These are phyloP conservation scores for Pichia nanzhaoensis DNA, from an alignment of 805 yeast species.

Conservation along the genomic window DNA sequence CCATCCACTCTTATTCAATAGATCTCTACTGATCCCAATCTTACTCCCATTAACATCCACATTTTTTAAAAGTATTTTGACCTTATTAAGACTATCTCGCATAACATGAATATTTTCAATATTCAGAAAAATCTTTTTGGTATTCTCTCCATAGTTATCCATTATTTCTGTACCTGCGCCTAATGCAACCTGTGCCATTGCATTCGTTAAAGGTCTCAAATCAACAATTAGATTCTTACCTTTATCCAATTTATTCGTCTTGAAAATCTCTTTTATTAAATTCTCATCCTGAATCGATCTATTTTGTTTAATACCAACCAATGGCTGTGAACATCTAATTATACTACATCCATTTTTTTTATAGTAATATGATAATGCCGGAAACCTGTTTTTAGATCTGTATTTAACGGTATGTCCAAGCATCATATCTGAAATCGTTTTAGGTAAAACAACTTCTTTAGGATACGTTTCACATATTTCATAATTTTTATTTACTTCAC, in stretches of 20 bases:
- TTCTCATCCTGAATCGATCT: constrained; percentile 90
- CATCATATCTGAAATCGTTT: constrained; percentile 72
- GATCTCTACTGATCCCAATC: constrained; percentile 40
- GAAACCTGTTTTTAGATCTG: constrained; percentile 80
- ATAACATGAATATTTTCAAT: constrained; percentile 94
- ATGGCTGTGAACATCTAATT: constrained; percentile 86
- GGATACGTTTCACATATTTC: constrained; percentile 77
- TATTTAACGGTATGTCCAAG: constrained; percentile 77
- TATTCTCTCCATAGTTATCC: constrained; percentile 65
- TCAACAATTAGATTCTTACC: constrained; percentile 67
- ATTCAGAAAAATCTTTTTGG: constrained; percentile 63
- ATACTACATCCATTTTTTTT: constrained; percentile 66
- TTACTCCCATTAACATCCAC: constrained; percentile 47
- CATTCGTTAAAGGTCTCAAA: constrained; percentile 88
- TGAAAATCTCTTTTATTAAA: constrained; percentile 65
- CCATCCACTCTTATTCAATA: constrained; percentile 71
- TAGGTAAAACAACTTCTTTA: constrained; percentile 57
- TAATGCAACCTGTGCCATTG: constrained; percentile 91
- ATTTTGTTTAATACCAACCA: constrained; percentile 82
- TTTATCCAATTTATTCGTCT: constrained; percentile 39
- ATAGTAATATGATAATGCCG: constrained; percentile 74
- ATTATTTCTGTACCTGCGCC: constrained; percentile 98
- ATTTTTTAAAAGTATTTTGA: constrained; percentile 58
- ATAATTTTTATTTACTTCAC: constrained; percentile 58
- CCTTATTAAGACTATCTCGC: constrained; percentile 70